Evolutionary conservation across 495 filamentous ascomycete genomes (phyloP), one percentile per base, ranked within the genome.

Genomic region (Lasiosphaeris hirsuta): DNA sequence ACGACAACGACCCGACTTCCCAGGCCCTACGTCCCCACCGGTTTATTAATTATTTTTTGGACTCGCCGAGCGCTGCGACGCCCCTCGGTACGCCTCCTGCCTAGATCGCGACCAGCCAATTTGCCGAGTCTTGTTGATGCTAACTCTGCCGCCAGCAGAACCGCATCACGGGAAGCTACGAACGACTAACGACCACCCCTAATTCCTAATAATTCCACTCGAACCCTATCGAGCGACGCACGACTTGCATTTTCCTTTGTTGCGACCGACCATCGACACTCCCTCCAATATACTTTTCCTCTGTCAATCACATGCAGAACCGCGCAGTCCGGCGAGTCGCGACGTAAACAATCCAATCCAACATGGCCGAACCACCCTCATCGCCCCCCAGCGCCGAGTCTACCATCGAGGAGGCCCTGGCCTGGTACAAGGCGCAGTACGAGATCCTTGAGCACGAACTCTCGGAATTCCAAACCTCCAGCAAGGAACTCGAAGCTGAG

Each of bases 341-440:
- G 18, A 47, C 41, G 19, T 67, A 62, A 62, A 62, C 49, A 50
- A 30, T 10, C 60, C 57, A 63, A 68, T 30, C 23, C 23, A 30
- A 30, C 23, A 84, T 86, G 78, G 82, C 86, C 51, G 85, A 86
- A 63, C 75, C 80, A 64, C 80, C 83, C 48, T 84, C 87, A 42
- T 84, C 84, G 47, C 82, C 81, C 50, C 81, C 84, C 34, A 82
- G 73, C 61, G 79, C 78, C 55, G 73, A 77, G 45, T 75, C 84
- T 53, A 81, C 77, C 23, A 69, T 78, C 35, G 84, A 89, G 67
- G 86, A 92, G 61, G 86, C 91, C 51, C 75, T 97, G 23, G 83
- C 87, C 39, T 96, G 92, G 79, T 97, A 97, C 79, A 97, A 98
- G 73, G 72, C 85, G 41, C 94, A 98, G 71, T 97, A 97, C 78